These are phyloP conservation scores for Berkeleyomyces rouxiae DNA, from an alignment of 2,329 filamentous ascomycete species.

Conservation along the genomic window DNA sequence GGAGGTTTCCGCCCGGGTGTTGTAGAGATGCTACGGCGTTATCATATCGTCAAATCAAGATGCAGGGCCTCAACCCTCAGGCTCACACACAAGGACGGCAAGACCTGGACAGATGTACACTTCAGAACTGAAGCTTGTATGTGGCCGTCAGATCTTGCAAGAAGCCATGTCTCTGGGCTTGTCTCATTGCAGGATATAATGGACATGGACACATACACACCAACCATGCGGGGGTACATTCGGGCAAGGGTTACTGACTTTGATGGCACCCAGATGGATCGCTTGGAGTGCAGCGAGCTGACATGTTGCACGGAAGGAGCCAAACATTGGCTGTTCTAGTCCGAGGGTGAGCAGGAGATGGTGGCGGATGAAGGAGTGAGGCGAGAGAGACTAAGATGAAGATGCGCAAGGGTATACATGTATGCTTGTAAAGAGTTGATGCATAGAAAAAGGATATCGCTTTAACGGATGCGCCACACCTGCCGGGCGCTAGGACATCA, in stretches of 20 bases:
- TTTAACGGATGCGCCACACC: not conserved
- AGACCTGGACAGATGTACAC: not conserved
- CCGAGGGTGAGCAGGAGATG: not conserved
- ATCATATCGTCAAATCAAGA: not conserved
- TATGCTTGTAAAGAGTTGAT: not conserved
- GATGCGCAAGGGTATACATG: not conserved
- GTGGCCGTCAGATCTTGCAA: not conserved
- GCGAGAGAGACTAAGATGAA: not conserved
- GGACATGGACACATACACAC: not conserved
- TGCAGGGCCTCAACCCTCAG: not conserved
- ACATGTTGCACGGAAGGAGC: not conserved
- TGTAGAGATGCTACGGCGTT: not conserved
- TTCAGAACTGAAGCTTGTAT: not conserved
- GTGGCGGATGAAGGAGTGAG: not conserved
- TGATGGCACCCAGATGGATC: not conserved
- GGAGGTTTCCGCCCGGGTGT: not conserved
- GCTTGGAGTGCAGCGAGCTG: not conserved
- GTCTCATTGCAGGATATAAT: not conserved
- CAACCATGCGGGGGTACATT: not conserved
- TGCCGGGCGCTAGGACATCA: not conserved
- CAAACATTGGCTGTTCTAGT: not conserved
- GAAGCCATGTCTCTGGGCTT: not conserved
- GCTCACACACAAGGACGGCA: too few relatives aligned
- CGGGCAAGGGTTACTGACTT: not conserved
- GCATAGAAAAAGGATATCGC: not conserved